Percentiles rank a stretch among this genome's conserved stretches.
phyloP scores from a whole-genome alignment of 2,329 filamentous ascomycete species.

The Corinectria fuckeliana region DNA sequence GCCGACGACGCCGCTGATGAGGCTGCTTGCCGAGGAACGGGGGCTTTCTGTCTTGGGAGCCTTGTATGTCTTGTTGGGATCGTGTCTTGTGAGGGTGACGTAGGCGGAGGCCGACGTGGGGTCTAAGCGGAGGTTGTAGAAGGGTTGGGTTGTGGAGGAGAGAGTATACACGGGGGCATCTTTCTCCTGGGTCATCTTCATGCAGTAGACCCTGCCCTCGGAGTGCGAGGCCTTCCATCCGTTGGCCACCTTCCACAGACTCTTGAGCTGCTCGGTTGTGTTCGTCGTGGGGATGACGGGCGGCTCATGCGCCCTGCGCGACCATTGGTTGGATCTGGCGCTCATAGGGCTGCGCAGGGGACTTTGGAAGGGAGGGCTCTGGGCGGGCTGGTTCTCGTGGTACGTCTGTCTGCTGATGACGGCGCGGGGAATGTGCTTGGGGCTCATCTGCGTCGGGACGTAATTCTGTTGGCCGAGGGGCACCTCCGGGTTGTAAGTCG shows the following conservation, averaged over 20 bases:
- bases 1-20: slow-evolving; percentile 43
- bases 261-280: slow-evolving; percentile 67
- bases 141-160: slow-evolving; percentile 65
- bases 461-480: slow-evolving; percentile 73
- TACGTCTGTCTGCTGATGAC: slow-evolving; percentile 72
- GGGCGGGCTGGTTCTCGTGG: slow-evolving; percentile 33
- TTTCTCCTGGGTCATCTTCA: slow-evolving; percentile 61
- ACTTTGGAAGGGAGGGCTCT: slow-evolving; percentile 28
- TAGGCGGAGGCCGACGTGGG: slow-evolving; percentile 69
- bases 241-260: slow-evolving; percentile 73
- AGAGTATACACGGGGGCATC: slow-evolving; percentile 72
- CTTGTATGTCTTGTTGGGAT: slow-evolving; percentile 65
- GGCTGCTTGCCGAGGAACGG: slow-evolving; percentile 34
- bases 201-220: slow-evolving; percentile 65
- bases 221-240: slow-evolving; percentile 69
- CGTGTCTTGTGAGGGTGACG: slow-evolving; percentile 64
- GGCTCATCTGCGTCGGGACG: slow-evolving; percentile 69
- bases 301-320: slow-evolving; percentile 48
- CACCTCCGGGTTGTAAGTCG: slow-evolving; percentile 72
- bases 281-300: slow-evolving; percentile 57
- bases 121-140: slow-evolving; percentile 70
- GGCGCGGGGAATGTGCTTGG: slow-evolving; percentile 66
- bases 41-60: slow-evolving; percentile 42
- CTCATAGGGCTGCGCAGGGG: slow-evolving; percentile 34
- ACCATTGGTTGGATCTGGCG: slow-evolving; percentile 28